Evolutionary conservation across 768 basidiomycete species (phyloP), one percentile per base, ranked within the genome.

Genomic region (Mycena albidolilacea): DNA sequence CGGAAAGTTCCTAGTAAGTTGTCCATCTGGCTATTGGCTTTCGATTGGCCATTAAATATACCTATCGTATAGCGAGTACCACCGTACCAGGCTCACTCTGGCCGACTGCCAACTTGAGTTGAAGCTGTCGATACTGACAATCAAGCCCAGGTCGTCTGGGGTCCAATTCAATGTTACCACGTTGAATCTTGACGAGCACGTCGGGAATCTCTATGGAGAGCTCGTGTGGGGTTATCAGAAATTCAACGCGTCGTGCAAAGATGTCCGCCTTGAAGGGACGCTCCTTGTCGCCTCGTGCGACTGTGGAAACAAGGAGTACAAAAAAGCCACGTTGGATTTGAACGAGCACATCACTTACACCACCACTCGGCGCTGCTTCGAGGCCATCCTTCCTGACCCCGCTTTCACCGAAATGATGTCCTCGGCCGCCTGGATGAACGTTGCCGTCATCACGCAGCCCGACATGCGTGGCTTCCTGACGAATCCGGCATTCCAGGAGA

Each of bases 141-240:
- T 60, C 59, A 43, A 60, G 39, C 39, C 23, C 23, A 23, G 19
- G 39, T 41, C 38, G 38, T 21, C 21, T 23, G 59, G 39, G 19
- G 17, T 21, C 59, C 4, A 60, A 21, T 43, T 43, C 39, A 60
- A 60, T 4, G 7, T 21, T 43, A 60, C 39, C 59, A 43, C 15
- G 39, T 21, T 60, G 19, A 60, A 60, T 60, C 59, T 60, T 12
- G 52, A 54, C n/a, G 52, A 54, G 1, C 52, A 54, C 52, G 21
- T 54, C 52, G 52, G n/a, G 52, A 54, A 54, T 54, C 7, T n/a
- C 21, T 5, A 11, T 23, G 52, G 52, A 54, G 7, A 54, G 21
- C 52, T n/a, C 52, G 52, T 54, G n/a, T 54, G 52, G 52, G 52
- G 19, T 54, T 5, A 23, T 54, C n/a, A 8, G 19, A 54, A 54